Base-by-base conservation (phyloP, 768 basidiomycete species). In the Porpolomopsis calyptriformis region DNA sequence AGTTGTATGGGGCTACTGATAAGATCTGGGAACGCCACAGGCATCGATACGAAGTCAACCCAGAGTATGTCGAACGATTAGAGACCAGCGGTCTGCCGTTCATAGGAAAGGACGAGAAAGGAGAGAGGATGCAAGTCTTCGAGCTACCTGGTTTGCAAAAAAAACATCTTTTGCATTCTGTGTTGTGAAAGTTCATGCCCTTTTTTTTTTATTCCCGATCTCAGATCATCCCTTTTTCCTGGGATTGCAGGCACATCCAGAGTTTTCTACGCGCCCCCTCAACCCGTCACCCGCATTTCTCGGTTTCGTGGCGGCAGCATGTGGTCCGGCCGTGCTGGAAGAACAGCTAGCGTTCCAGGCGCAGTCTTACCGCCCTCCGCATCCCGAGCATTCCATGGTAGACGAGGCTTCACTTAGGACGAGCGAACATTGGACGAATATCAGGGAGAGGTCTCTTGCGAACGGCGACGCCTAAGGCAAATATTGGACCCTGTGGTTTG, bases 201-300 rank as follows among this genome's bases (percentile, higher is more conserved):
- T 25, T 19, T 22, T 29, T 19, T 19, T 46, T 31, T 43, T 40
- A 25, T 45, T 33, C 46, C n/a, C 45, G 29, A 31, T 39, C 4
- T 25, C 46, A 89, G 93, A 87, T 54, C 96, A 99, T 64, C 88
- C 91, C 2, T 99, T 78, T 72, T 98, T 93, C 60, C 67, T 94
- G 36, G 96, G 80, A 19, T 71, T 99, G 36, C 96, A 99, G 67
- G 89, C 96, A 1, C 96, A 99, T 58, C 96, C 96, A 0, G 96
- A 99, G 64, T 93, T 99, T 68, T 98, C 94, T 70, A 93, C 96
- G 19, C 82, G 96, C 23, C 96, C 96, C 1, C 71, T 99, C 35
- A 98, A 99, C 66, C 96, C 96, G 1, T 96, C 91, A 0, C 96
- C 96, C 0, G 84, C 92, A 0, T 97, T 97, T 80, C 82, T 99